Base-by-base conservation (phyloP, 2,329 filamentous ascomycete species). In the Cucurbitaria berberidis region DNA sequence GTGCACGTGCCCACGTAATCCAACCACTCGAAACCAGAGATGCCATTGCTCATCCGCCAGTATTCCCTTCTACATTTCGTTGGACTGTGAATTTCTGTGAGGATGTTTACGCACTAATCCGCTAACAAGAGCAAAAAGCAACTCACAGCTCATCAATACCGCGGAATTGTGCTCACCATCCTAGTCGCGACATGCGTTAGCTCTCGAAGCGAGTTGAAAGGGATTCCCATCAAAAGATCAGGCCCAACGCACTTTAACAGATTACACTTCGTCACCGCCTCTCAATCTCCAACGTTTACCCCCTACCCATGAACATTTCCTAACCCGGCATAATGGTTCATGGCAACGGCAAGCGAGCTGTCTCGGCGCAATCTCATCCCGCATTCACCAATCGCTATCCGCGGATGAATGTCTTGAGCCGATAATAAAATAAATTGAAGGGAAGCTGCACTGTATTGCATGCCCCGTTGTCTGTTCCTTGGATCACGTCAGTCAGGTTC, bases 391-490 rank as follows among this genome's bases (percentile, higher is more conserved):
- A 48, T 56, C n/a, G 46, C 35, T 10, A 22, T 36, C 43, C 26
- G 49, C 34, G 42, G 50, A 47, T 10, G 11, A 22, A 29, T 35
- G 22, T 9, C 42, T 22, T 16, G 11, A 42, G 29, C 16, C 27
- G 19, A 39, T 9, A 35, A 53, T 49, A 53, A 49, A 49, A 49
- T 46, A 53, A 48, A 49, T 56, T 45, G 27, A 38, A 11, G 24
- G 24, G 22, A 34, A 13, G 16, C 13, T 41, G 39, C 39, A 26
- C 4, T 27, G 24, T 41, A 41, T 41, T 16, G 6, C 5, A 15
- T 16, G 18, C 38, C 45, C 35, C 5, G n/a, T 18, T 15, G 4
- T 36, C 1, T 8, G 15, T 19, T 18, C 41, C 36, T 42, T 48
- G 45, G 40, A 42, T n/a, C 19, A 39, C 36, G 19, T 26, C 34